These are phyloP conservation scores for Coccomyxa sp. DNA, from an alignment of 139 green algal species.

Conservation along the genomic window DNA sequence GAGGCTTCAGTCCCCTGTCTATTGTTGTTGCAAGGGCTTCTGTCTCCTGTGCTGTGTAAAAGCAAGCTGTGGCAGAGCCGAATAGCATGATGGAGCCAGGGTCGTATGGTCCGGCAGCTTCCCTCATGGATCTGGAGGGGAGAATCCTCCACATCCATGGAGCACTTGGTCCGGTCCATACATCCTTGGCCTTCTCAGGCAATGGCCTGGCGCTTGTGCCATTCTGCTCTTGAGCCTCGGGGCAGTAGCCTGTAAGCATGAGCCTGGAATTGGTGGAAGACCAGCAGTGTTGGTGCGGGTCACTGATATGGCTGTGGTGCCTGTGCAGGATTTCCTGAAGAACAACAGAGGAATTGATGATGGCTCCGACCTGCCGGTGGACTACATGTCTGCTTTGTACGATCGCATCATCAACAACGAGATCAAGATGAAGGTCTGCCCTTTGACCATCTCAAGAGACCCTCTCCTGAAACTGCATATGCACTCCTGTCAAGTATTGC, in stretches of 20 bases:
- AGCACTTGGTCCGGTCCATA: not conserved
- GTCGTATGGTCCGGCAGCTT: not conserved
- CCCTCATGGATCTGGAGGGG: too few species aligned
- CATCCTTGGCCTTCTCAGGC: not conserved
- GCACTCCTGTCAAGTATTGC: not conserved
- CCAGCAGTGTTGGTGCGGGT: conserved; percentile 55
- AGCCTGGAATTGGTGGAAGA: conserved; percentile 29
- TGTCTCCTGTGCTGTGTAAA: too few species aligned
- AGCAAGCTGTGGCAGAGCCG: not conserved
- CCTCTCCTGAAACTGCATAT: not conserved
- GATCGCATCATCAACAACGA: conserved; percentile 94
- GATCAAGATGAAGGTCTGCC: conserved; percentile 91
- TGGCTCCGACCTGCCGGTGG: conserved; percentile 78
- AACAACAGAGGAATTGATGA: conserved; percentile 99
- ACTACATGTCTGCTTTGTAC: conserved; percentile 90
- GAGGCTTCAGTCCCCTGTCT: too few species aligned
- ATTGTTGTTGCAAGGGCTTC: too few species aligned
- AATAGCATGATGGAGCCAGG: not conserved
- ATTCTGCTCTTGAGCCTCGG: not conserved
- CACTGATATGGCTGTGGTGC: not conserved
- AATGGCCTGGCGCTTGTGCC: not conserved
- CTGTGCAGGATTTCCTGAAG: conserved; percentile 80
- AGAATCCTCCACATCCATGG: too few species aligned
- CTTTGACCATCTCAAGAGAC: not conserved
- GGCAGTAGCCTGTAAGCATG: not conserved